These are phyloP conservation scores for Metarhizium sp. DNA, from an alignment of 2,329 filamentous ascomycete species.

Conservation along the genomic window DNA sequence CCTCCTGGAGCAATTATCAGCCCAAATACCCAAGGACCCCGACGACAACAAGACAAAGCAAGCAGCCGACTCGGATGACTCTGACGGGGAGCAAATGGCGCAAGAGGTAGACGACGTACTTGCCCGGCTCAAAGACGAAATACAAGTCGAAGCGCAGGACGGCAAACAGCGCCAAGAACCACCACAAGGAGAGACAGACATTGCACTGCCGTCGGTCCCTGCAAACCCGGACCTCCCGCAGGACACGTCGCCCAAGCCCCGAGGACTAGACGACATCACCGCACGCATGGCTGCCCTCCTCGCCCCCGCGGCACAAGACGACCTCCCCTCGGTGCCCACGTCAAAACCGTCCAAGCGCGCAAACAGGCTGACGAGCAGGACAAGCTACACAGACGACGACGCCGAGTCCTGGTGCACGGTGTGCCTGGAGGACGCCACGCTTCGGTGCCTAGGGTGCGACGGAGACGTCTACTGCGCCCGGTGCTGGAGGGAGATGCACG, in stretches of 20 bases:
- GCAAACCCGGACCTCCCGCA: constrained; percentile 8
- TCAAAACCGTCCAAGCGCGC: constrained; percentile 33
- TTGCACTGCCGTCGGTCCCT: neutral
- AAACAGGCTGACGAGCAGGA: constrained; percentile 28
- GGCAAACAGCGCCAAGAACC: neutral
- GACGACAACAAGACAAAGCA: neutral
- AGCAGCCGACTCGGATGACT: constrained; percentile 28
- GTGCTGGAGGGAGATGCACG: constrained; percentile 78
- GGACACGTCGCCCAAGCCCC: neutral
- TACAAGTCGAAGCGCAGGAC: constrained; percentile 22
- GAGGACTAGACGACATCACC: constrained; percentile 31
- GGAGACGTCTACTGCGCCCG: constrained; percentile 63
- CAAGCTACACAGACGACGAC: constrained; percentile 57
- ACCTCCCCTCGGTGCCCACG: constrained; percentile 41
- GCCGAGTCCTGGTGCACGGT: constrained; percentile 72
- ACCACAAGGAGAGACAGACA: neutral
- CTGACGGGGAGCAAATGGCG: constrained; percentile 41
- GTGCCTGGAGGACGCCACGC: constrained; percentile 67
- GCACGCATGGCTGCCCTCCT: constrained; percentile 43
- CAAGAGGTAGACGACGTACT: constrained; percentile 35
- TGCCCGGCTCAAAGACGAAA: constrained; percentile 36
- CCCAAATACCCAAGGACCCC: constrained; percentile 20
- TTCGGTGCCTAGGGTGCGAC: constrained; percentile 65
- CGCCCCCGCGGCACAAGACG: constrained; percentile 21
- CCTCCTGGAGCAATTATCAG: constrained; percentile 26